phyloP scores from a whole-genome alignment of 164 flowering plant species.

The Kalanchoe fedtschenkoi region DNA sequence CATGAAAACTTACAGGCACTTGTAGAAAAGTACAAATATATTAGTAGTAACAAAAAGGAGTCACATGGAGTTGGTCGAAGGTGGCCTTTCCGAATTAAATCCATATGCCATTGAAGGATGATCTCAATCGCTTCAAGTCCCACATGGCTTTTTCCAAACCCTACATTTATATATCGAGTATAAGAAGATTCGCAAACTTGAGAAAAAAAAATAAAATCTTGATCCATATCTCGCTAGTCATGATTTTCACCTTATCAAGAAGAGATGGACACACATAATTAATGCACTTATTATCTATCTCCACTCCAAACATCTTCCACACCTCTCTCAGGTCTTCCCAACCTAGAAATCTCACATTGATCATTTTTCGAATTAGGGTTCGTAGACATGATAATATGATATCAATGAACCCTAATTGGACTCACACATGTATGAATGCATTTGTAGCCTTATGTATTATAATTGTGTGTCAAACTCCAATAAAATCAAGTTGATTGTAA shows the following conservation, averaged over 20 bases:
- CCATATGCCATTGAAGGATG: neutral
- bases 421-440: too few species aligned
- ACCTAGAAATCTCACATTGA: neutral
- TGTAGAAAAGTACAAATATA: neutral
- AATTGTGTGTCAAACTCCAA: too few species aligned
- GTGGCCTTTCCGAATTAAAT: neutral
- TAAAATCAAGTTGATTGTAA: too few species aligned
- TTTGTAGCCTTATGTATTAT: too few species aligned
- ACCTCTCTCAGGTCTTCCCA: neutral
- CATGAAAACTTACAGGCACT: neutral
- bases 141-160: neutral
- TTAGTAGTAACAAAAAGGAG: neutral
- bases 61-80: conserved; percentile 2
- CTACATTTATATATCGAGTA: neutral
- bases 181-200: neutral
- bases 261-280: neutral
- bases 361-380: too few species aligned
- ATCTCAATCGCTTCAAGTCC: neutral
- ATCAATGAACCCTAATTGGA: too few species aligned
- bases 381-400: too few species aligned
- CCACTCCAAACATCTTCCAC: neutral
- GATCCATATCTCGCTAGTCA: neutral
- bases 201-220: too few species aligned
- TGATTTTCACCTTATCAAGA: neutral
- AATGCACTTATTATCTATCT: neutral